Base-by-base conservation (phyloP, 345 rosid species). In the Hibiscus mutabilis region DNA sequence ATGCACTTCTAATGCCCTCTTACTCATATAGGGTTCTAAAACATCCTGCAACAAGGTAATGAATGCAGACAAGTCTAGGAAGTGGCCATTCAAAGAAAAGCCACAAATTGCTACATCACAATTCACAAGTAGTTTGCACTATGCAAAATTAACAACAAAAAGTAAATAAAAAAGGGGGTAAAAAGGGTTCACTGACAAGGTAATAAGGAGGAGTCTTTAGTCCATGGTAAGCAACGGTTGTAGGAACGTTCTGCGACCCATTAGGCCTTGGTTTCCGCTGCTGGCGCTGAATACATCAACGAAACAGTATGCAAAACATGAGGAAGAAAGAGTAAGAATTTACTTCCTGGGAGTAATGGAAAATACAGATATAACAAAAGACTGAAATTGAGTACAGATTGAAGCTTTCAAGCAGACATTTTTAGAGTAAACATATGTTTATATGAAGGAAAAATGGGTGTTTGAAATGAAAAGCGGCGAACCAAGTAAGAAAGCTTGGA, bases 11-110 rank as follows among this genome's bases (percentile, higher is more conserved):
- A 94, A 29, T 33, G 91, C 86, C 76, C 73, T 85, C 73, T 72
- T 74, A 69, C 97, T 88, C 96, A 94, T 85, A 65, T 88, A 86
- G 6, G 98, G 98, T 77, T 94, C 98, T 74, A 91, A 82, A 62
- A 93, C 95, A 82, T 91, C 95, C 98, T 94, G 73, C 25, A 60
- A 27, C 13, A 7, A 12, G 61, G 18, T 12, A 60, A 25, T 6
- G 0, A 25, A 55, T 22, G 53, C 42, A n/a, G 2, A 27, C 11
- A 19, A 62, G 27, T 18, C 33, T 2, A 25, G 24, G 35, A 35
- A 61, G 33, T 42, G 46, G 14, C n/a, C 40, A 31, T 11, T 22
- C 29, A 16, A 33, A 16, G 8, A 16, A 37, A 55, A n/a, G n/a
- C 25, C 22, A 24, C 42, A 69, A 14, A 69, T 35, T 53, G 27